Base-by-base conservation (phyloP, 805 yeast genomes). In the Yamadazyma sp. region DNA sequence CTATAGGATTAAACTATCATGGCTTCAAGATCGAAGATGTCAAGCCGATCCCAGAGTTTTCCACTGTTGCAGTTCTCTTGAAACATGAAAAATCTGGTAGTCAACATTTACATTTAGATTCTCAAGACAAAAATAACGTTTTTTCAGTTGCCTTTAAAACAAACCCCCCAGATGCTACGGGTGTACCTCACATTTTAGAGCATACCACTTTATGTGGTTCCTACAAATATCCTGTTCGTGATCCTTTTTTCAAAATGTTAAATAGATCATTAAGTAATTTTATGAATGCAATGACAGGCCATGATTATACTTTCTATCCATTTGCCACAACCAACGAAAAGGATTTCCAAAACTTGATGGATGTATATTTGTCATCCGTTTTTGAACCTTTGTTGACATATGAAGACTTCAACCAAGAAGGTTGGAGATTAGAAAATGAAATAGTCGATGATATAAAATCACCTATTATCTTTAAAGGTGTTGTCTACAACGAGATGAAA, bases 271-370 rank as follows among this genome's bases (percentile, higher is more conserved):
- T 93, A 50, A 80, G 96, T 22, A 93, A 87, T 56, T 93, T 88
- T 60, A 93, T 93, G 98, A 93, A 93, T 56, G 98, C 98, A 7
- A 86, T 93, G 96, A 93, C 98, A 0, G 98, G 95, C 15, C 89
- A 85, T 49, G 98, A 93, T 60, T 89, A 88, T 54, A 93, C 98
- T 0, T 89, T 80, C 58, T 93, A 85, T 51, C 98, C 98, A 4
- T 93, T 93, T 67, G 85, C 98, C 19, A 93, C 98, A 2, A 91
- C 98, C 8, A 93, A 93, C 58, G 56, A 60, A 27, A 76, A 75
- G 36, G 98, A 93, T 56, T 93, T 74, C 56, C 72, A 73, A 21
- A 93, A 93, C 52, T 70, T 93, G 53, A 79, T 88, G 76, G 82
- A 78, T 40, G 95, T 93, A 5, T 93, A 93, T 55, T 65, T 89